Conservation (phyloP, 2,329 filamentous ascomycete genomes). For the Ophiosphaerella korrae region DNA sequence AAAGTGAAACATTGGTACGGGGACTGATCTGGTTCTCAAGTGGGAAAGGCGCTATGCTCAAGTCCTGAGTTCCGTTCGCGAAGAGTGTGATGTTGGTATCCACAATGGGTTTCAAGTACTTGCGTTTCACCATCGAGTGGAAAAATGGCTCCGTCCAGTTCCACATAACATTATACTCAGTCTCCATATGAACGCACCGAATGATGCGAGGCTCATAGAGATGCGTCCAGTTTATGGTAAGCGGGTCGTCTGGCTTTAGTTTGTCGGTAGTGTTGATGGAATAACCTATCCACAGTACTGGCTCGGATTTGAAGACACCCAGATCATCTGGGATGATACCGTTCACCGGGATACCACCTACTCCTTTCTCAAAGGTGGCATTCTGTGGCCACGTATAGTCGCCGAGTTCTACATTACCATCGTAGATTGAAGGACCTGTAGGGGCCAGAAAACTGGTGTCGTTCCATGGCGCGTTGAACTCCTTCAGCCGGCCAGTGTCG, state of each 20-base stretch:
- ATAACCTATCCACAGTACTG: constrained; percentile 44
- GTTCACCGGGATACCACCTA: constrained; percentile 38
- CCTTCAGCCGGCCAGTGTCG: constrained; percentile 3
- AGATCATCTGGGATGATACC: constrained; percentile 24
- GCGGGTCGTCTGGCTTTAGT: constrained; percentile 25
- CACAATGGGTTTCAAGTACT: constrained; percentile 35
- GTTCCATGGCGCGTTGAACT: constrained; percentile 34
- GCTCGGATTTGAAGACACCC: constrained; percentile 41
- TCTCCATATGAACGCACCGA: constrained; percentile 41
- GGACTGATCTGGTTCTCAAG: constrained; percentile 32
- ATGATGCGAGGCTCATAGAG: constrained; percentile 38
- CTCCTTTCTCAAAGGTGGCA: constrained; percentile 19
- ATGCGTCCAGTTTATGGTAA: constrained; percentile 33
- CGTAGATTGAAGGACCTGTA: constrained; percentile 34
- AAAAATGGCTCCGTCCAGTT: constrained; percentile 39
- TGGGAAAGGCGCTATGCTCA: constrained; percentile 30
- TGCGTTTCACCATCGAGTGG: constrained; percentile 20
- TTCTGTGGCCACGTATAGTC: constrained; percentile 36
- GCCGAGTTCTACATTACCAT: constrained; percentile 35
- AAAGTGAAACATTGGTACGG: constrained; percentile 24
- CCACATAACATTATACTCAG: constrained; percentile 40
- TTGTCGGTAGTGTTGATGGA: constrained; percentile 32
- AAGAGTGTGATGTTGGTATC: constrained; percentile 36
- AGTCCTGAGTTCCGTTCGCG: constrained; percentile 47
- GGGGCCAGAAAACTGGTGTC: constrained; percentile 38